These are phyloP conservation scores for Aspergillus sclerotiicarbonarius DNA, from an alignment of 495 filamentous ascomycete species.

Conservation along the genomic window DNA sequence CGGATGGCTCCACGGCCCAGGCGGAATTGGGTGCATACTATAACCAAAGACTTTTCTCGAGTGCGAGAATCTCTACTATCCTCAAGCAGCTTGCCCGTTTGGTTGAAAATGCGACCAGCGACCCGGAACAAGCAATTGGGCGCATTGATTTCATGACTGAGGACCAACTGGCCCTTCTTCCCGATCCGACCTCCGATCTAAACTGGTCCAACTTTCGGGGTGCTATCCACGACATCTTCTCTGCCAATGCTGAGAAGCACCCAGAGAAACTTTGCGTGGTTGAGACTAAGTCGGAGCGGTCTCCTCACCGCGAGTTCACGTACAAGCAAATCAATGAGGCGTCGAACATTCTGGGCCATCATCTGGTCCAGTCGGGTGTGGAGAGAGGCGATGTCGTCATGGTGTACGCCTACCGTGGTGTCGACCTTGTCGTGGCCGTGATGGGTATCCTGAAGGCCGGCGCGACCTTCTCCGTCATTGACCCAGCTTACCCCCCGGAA, in stretches of 20 bases:
- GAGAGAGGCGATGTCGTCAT: constrained; percentile 86
- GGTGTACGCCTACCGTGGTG: constrained; percentile 81
- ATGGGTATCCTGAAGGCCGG: constrained; percentile 58
- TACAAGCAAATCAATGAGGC: constrained; percentile 88
- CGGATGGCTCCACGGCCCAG: constrained; percentile 20
- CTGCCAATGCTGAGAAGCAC: constrained; percentile 66
- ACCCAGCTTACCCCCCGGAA: constrained; percentile 84
- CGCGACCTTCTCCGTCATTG: constrained; percentile 63
- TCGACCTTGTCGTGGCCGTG: constrained; percentile 46
- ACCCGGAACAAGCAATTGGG: constrained; percentile 45
- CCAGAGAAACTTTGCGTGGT: constrained; percentile 79
- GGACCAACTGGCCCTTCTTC: constrained; percentile 49
- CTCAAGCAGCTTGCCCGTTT: constrained; percentile 45
- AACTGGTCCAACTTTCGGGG: constrained; percentile 82
- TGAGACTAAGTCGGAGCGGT: constrained; percentile 67
- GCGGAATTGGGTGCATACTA: constrained; percentile 48
- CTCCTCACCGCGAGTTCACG: constrained; percentile 67
- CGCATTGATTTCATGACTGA: constrained; percentile 49
- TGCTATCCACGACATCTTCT: constrained; percentile 78
- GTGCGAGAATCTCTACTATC: constrained; percentile 44
- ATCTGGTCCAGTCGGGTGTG: constrained; percentile 70
- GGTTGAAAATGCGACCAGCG: constrained; percentile 41
- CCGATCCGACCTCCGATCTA: constrained; percentile 73
- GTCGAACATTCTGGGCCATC: constrained; percentile 75
- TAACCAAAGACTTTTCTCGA: constrained; percentile 52